Evolutionary conservation across 75 land plant species (phyloP), one percentile per base, ranked within the genome.

Genomic region (Cunninghamia lanceolata): DNA sequence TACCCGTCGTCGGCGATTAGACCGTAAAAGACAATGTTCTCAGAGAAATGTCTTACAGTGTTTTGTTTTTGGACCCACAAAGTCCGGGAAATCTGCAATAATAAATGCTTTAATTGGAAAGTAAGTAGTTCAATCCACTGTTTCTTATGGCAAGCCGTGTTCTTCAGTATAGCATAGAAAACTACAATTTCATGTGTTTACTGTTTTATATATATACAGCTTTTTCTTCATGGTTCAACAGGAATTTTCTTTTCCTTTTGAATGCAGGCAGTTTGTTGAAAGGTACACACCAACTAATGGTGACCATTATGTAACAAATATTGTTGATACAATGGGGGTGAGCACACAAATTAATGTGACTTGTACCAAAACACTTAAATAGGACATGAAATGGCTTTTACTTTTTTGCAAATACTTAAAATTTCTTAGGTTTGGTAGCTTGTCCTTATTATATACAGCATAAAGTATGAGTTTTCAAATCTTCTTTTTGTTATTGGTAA

Each of bases 51-150:
- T 96, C 75, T 91, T 95, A 75, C 98, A 95, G 86, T 98, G 99
- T 80, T 98, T 87, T 91, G 97, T 98, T n/a, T 96, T 98, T 93
- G 99, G 99, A 42, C 99, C 99, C 17, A 83, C 83, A 53, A 89
- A 91, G 52, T 85, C 99, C 87, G 99, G 99, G 76, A 98, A 98
- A 66, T 93, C 99, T 86, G 91, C 94, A 53, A 86, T 98, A 84
- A 86, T 96, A 53, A 93, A 94, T 89, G 91, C 99, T 46, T 93
- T 96, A 35, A 88, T 94, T 87, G 99, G 96, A 86, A 97, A 94
- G 99, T 97, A 83, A 82, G 52, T 87, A 19, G 35, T 77, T 71
- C 32, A 30, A 42, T 39, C n/a, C 34, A 30, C 30, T 71, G 82
- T 82, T 30, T 38, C 79, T 74, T 36, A 47, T 3, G 7, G 50